Percentiles rank a stretch among this genome's conserved stretches.
Conservation (phyloP, 1,284 basidiomycete genomes). For the Cutaneotrichosporon spelunceum region DNA sequence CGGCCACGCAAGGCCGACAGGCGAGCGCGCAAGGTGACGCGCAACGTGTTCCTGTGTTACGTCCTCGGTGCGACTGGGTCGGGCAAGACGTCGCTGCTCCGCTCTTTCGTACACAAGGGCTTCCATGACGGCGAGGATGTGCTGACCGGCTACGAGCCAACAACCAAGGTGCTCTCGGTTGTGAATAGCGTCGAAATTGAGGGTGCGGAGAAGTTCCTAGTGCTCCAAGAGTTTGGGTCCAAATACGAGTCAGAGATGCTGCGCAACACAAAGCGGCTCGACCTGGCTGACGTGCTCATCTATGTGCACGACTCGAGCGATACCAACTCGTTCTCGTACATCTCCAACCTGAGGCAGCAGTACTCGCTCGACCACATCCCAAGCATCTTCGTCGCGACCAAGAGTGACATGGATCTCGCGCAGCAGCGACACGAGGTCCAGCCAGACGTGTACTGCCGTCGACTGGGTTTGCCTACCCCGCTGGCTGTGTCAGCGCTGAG, state of each 20-base stretch:
- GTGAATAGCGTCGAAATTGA: conserved; percentile 94
- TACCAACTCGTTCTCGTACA: conserved; percentile 97
- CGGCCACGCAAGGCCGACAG: conserved; percentile 79
- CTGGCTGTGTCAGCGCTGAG: conserved; percentile 85
- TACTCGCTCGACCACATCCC: conserved; percentile 92
- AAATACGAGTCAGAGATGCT: conserved; percentile 89
- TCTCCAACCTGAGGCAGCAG: conserved; percentile 96
- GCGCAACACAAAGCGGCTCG: conserved; percentile 83
- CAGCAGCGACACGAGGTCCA: conserved; percentile 97
- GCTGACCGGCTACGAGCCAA: conserved; percentile 67
- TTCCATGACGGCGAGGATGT: conserved; percentile 49
- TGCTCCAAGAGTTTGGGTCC: conserved; percentile 94
- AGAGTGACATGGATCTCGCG: conserved; percentile 94
- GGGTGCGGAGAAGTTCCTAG: conserved; percentile 92
- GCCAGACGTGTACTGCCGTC: conserved; percentile 91
- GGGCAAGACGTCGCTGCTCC: conserved; percentile 84
- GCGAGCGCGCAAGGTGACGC: conserved; percentile 76
- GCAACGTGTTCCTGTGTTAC: conserved; percentile 88
- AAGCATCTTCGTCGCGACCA: conserved; percentile 95
- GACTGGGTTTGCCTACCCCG: conserved; percentile 78
- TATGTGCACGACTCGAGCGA: conserved; percentile 98
- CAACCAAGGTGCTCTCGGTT: conserved; percentile 82
- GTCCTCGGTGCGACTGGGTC: conserved; percentile 93
- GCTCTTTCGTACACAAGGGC: conserved; percentile 79
- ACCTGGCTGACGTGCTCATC: conserved; percentile 87